phyloP scores from a whole-genome alignment of 2,329 filamentous ascomycete genomes.

The Hymenoscyphus fraxineus region DNA sequence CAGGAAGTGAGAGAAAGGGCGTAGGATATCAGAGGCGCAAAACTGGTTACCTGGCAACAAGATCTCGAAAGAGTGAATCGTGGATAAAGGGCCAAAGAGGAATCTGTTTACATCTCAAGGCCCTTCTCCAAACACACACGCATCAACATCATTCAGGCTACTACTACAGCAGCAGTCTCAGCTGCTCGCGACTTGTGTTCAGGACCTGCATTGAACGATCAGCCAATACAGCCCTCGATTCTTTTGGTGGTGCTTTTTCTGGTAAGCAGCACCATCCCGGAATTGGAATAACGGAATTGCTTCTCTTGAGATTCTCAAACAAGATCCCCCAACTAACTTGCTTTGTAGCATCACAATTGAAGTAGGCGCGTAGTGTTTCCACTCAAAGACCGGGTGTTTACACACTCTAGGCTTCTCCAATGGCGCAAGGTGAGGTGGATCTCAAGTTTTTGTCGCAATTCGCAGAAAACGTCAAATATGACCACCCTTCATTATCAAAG shows the following conservation, averaged over 20 bases:
- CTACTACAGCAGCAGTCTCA: background rate
- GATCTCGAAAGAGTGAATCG: background rate
- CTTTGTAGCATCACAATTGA: background rate
- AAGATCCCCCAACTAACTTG: background rate
- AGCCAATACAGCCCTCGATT: background rate
- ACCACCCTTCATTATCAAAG: conserved; percentile 74
- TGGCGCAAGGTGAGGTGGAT: conserved; percentile 96
- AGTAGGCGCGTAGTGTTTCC: background rate
- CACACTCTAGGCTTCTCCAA: conserved; percentile 37
- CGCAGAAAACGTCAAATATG: conserved; percentile 72
- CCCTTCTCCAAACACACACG: background rate
- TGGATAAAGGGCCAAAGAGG: background rate
- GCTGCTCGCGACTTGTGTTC: background rate
- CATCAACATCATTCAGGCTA: background rate
- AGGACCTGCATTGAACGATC: background rate
- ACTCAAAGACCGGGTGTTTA: background rate
- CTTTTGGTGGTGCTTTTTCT: background rate
- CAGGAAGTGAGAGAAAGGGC: background rate
- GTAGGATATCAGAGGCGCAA: background rate
- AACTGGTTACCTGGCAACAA: background rate
- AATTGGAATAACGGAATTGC: background rate
- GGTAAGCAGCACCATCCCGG: background rate
- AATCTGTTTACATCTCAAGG: background rate
- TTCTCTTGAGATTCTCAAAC: background rate
- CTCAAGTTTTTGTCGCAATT: conserved; percentile 93